Conservation (phyloP, 352 stramenopile species). For the Achlya hypogyna region DNA sequence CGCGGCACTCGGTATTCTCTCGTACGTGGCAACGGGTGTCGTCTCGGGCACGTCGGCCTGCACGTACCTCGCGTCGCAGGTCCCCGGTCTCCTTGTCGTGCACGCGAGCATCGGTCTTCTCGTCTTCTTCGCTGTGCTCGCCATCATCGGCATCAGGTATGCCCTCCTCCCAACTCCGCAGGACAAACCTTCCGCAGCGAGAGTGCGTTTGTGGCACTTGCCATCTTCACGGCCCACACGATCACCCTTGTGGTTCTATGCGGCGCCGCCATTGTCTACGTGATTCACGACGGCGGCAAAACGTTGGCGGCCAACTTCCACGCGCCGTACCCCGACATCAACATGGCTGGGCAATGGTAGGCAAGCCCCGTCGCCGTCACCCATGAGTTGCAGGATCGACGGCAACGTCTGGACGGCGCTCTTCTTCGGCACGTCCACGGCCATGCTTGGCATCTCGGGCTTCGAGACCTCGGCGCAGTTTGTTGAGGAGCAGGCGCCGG, state of each 20-base stretch:
- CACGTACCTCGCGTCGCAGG: conserved; percentile 63
- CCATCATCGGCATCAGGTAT: conserved; percentile 49
- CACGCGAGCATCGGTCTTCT: conserved; percentile 36
- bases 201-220: conserved; percentile 62
- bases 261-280: conserved; percentile 41
- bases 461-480: conserved; percentile 85
- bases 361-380: neutral
- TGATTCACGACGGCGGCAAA: conserved; percentile 33
- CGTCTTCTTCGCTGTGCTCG: conserved; percentile 67
- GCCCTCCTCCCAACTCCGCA: neutral
- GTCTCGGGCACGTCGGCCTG: conserved; percentile 62
- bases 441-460: conserved; percentile 82
- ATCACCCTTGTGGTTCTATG: conserved; percentile 46
- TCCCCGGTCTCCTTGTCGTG: conserved; percentile 36
- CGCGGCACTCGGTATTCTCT: conserved; percentile 75
- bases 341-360: conserved; percentile 38
- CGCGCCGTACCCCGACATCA: conserved; percentile 38
- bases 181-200: conserved; percentile 25
- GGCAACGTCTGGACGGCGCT: conserved; percentile 36
- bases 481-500: conserved; percentile 70
- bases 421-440: conserved; percentile 62
- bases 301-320: conserved; percentile 60
- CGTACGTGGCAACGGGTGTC: conserved; percentile 81
- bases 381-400: conserved; percentile 18
- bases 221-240: conserved; percentile 79